Percentiles rank a stretch among this genome's conserved stretches.
Evolutionary conservation across 2,329 filamentous ascomycete species (phyloP).

Genomic region (Cladosporium sp.): DNA sequence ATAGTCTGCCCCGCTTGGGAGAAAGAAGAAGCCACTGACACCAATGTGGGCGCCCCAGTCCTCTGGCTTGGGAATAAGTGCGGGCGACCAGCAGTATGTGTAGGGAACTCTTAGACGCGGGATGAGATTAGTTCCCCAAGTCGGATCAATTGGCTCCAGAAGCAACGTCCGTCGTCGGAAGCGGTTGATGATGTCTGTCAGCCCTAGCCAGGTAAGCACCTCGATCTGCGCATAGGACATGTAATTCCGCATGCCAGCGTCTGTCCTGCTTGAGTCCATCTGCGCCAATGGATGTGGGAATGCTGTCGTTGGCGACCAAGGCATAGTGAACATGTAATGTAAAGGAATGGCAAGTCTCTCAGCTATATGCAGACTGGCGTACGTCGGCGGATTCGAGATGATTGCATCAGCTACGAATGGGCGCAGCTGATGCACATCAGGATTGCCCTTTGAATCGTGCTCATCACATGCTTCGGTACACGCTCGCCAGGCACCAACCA

Average conservation of each 20-base stretch:
- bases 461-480: conserved; percentile 56
- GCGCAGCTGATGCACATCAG: conserved; percentile 49
- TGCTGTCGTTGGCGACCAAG: conserved; percentile 77
- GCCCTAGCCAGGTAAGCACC: conserved; percentile 85
- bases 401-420: conserved; percentile 82
- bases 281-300: conserved; percentile 86
- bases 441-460: conserved; percentile 47
- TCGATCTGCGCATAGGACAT: conserved; percentile 80
- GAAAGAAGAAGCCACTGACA: conserved; percentile 73
- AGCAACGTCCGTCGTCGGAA: conserved; percentile 69
- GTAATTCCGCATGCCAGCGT: conserved; percentile 72
- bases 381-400: conserved; percentile 74
- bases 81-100: conserved; percentile 59
- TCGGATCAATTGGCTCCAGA: conserved; percentile 71
- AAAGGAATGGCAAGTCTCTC: conserved; percentile 71
- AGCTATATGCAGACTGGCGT: conserved; percentile 71
- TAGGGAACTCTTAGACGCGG: conserved; percentile 73
- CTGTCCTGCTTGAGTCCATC: conserved; percentile 68
- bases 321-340: conserved; percentile 93
- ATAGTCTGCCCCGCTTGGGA: conserved; percentile 58
- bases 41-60: conserved; percentile 38
- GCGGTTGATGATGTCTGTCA: conserved; percentile 63
- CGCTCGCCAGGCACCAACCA: conserved; percentile 33
- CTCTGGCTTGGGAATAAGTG: conserved; percentile 11
- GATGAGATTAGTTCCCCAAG: conserved; percentile 72